These are phyloP conservation scores for Leishmania braziliensis DNA, from an alignment of 208 protist species.

Conservation along the genomic window DNA sequence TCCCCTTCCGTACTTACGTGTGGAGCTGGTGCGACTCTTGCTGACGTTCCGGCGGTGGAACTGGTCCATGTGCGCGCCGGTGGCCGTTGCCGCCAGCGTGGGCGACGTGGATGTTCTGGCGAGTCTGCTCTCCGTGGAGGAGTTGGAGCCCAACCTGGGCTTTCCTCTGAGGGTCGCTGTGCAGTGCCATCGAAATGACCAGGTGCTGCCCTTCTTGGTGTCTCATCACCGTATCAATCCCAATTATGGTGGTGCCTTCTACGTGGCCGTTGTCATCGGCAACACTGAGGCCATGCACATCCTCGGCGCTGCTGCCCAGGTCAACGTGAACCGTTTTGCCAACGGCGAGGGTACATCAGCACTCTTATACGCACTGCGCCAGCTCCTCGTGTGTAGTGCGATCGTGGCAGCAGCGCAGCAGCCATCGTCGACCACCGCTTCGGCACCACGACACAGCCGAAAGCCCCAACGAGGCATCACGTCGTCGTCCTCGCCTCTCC, in stretches of 20 bases:
- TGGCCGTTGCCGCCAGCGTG: slow-evolving; percentile 41
- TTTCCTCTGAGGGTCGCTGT: slow-evolving; percentile 47
- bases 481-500: slow-evolving; percentile 6
- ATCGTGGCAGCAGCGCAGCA: not conserved
- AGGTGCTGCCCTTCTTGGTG: slow-evolving; percentile 27
- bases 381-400: slow-evolving; percentile 16
- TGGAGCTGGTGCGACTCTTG: slow-evolving; percentile 30
- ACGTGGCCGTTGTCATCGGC: slow-evolving; percentile 30
- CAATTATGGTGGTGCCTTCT: slow-evolving; percentile 47
- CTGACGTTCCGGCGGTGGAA: slow-evolving; percentile 29
- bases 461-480: slow-evolving; percentile 2
- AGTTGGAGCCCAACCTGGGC: slow-evolving; percentile 47
- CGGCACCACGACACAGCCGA: not conserved
- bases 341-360: slow-evolving; percentile 39
- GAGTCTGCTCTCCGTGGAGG: slow-evolving; percentile 32
- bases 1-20: slow-evolving; percentile 27
- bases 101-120: slow-evolving; percentile 35
- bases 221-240: slow-evolving; percentile 31
- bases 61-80: slow-evolving; percentile 46
- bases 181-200: slow-evolving; percentile 23
- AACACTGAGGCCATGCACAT: slow-evolving; percentile 28
- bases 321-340: slow-evolving; percentile 44
- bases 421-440: not conserved
- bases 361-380: slow-evolving; percentile 41
- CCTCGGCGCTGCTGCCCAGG: slow-evolving; percentile 18